Evolutionary conservation across 805 yeast genomes (phyloP).

Genomic region (Yarrowia deformans): DNA sequence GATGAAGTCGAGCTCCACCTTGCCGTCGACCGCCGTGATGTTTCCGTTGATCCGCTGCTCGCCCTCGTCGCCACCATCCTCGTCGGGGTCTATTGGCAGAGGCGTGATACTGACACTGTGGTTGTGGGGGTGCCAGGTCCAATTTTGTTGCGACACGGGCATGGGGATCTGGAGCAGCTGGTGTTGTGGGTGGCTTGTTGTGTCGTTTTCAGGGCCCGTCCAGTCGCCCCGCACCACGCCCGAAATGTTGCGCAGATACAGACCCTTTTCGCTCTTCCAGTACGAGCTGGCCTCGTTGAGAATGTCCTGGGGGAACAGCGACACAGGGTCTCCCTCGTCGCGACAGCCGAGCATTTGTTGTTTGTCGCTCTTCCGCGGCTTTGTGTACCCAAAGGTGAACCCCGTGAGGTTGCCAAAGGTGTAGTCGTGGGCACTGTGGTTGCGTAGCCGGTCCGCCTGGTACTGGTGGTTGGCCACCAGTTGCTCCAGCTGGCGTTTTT

Average conservation of each 20-base stretch:
- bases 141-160: conserved; percentile 33
- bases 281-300: conserved; percentile 2
- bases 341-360: conserved; percentile 19
- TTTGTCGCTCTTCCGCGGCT: conserved; percentile 3
- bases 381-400: conserved; percentile 36
- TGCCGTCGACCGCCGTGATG: conserved; percentile 10
- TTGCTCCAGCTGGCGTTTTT: conserved; percentile 34
- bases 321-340: conserved; percentile 15
- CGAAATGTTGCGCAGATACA: conserved; percentile 28
- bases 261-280: conserved; percentile 20
- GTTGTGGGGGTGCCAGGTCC: conserved; percentile 30
- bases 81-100: conserved; percentile 27
- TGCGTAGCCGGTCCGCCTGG: conserved; percentile 32
- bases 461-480: conserved; percentile 20
- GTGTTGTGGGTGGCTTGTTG: not conserved
- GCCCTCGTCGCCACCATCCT: conserved; percentile 30
- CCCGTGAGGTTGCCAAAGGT: conserved; percentile 31
- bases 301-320: conserved; percentile 18
- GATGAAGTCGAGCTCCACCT: conserved; percentile 41
- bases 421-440: conserved; percentile 21
- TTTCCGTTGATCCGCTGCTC: conserved; percentile 21
- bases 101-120: conserved; percentile 18
- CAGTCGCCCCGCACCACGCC: conserved; percentile 36
- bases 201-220: conserved; percentile 9
- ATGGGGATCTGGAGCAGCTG: conserved; percentile 13